Base-by-base conservation (phyloP, 2,329 filamentous ascomycete genomes). In the Fusarium lyarnte region DNA sequence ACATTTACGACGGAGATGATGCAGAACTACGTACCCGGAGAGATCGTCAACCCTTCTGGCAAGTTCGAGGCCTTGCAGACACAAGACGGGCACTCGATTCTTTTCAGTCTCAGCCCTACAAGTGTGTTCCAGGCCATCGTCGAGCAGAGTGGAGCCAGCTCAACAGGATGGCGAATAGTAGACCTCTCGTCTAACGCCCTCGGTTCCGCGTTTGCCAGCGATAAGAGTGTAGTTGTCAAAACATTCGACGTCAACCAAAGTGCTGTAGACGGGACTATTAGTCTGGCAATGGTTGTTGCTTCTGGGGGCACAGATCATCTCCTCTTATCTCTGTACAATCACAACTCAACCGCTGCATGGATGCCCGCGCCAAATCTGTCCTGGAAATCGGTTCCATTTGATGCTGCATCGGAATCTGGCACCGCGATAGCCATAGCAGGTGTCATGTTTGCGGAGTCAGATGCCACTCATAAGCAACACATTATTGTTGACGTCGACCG, bases 351-450 rank as follows among this genome's bases (percentile, higher is more conserved):
- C 0, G 13, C 21, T 8, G 12, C 45, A 0, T 49, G 45, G 45
- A 16, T 0, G 10, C 27, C 29, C 0, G 3, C 45, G 29, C 45
- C 45, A 33, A 49, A n/a, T 7, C 13, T 49, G 21, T 7, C 19
- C 21, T 49, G 45, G 45, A 33, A 33, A 8, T 17, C 14, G 0
- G 0, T 49, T 5, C 21, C 29, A 4, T 49, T 49, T 4, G 45
- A 49, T 8, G 29, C 29, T 17, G 8, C 0, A 17, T 6, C 45
- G 17, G 0, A 13, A 1, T 14, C 29, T 4, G 0, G 14, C 1
- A 2, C 8, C 16, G 6, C 21, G 2, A 23, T 23, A n/a, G 19
- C 0, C 10, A 49, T 49, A n/a, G 13, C 13, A 6, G 29, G 21
- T 2, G 21, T 19, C 6, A n/a, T 49, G 27, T 49, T 49, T 5